Evolutionary conservation across 1,139 yeast species (phyloP).

Genomic region (Scheffersomyces lignicola): DNA sequence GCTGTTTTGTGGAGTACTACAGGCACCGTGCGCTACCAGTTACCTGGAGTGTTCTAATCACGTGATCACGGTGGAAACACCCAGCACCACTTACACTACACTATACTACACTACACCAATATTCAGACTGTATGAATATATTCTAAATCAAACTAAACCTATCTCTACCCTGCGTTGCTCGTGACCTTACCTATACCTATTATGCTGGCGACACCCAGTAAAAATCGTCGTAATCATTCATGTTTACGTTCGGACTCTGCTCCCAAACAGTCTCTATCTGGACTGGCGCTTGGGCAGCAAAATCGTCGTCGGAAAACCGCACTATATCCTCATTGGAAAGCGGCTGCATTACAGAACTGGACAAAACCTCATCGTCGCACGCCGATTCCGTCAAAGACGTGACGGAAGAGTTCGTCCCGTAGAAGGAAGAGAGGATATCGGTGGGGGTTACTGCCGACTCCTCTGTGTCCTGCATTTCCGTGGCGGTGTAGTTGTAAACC

Average conservation of each 20-base stretch:
- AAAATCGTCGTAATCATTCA: conserved; percentile 20
- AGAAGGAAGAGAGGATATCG: conserved; percentile 26
- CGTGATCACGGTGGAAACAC: too few relatives aligned
- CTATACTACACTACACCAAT: too few relatives aligned
- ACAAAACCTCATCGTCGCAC: conserved; percentile 18
- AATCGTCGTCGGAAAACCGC: conserved; percentile 15
- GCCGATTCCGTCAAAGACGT: conserved; percentile 17
- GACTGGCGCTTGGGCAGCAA: too few relatives aligned
- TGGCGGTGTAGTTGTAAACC: neutral
- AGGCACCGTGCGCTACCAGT: too few relatives aligned
- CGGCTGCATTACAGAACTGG: conserved; percentile 20
- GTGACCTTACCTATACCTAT: too few relatives aligned
- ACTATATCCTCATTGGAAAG: conserved; percentile 24
- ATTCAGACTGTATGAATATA: too few relatives aligned
- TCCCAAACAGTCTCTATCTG: conserved; percentile 5
- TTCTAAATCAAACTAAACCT: too few relatives aligned
- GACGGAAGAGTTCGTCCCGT: conserved; percentile 14
- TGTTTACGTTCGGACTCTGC: conserved; percentile 8
- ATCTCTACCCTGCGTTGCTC: too few relatives aligned
- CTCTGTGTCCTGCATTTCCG: neutral
- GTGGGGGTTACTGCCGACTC: conserved; percentile 8
- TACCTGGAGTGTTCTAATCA: too few relatives aligned
- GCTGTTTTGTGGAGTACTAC: too few relatives aligned
- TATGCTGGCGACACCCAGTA: conserved; percentile 21
- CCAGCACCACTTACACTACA: too few relatives aligned